These are phyloP conservation scores for Dioscorea dumetorum DNA, from an alignment of 106 monocot species.

Conservation along the genomic window DNA sequence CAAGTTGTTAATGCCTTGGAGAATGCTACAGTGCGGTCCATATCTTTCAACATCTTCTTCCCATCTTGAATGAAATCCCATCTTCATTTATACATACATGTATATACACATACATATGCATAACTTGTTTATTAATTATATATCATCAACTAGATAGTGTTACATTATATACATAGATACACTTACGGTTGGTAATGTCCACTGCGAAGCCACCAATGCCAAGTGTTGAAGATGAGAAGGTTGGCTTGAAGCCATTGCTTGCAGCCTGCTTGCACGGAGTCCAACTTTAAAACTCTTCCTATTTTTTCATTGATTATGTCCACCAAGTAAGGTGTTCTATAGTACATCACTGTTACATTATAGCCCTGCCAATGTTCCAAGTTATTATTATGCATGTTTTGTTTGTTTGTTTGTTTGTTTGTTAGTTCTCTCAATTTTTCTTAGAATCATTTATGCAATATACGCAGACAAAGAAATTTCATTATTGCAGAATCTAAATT, in stretches of 20 bases:
- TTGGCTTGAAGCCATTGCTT: slow-evolving; percentile 24
- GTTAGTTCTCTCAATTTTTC: no score
- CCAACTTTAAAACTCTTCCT: slow-evolving; percentile 38
- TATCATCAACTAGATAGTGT: no score
- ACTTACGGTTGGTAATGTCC: slow-evolving; percentile 30
- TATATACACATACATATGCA: no score
- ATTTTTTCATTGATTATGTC: slow-evolving; percentile 18
- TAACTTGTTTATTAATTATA: no score
- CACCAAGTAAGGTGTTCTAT: slow-evolving; percentile 36
- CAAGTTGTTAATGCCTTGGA: slow-evolving; percentile 40
- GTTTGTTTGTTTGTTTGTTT: no score
- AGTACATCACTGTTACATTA: slow-evolving; percentile 35
- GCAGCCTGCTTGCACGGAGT: slow-evolving; percentile 17
- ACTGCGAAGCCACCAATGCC: slow-evolving; percentile 47
- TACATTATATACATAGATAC: background rate
- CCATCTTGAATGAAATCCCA: slow-evolving; percentile 58
- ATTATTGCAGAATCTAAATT: no score
- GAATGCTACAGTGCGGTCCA: slow-evolving; percentile 34
- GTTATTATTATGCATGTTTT: no score
- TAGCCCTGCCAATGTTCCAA: slow-evolving; percentile 24
- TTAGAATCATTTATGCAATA: no score
- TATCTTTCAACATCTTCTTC: slow-evolving; percentile 22
- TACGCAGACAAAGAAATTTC: no score
- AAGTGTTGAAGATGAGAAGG: slow-evolving; percentile 49
- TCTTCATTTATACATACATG: slow-evolving; percentile 16